These are phyloP conservation scores for Prinsepia uniflora DNA, from an alignment of 306 rosid species.

Conservation along the genomic window DNA sequence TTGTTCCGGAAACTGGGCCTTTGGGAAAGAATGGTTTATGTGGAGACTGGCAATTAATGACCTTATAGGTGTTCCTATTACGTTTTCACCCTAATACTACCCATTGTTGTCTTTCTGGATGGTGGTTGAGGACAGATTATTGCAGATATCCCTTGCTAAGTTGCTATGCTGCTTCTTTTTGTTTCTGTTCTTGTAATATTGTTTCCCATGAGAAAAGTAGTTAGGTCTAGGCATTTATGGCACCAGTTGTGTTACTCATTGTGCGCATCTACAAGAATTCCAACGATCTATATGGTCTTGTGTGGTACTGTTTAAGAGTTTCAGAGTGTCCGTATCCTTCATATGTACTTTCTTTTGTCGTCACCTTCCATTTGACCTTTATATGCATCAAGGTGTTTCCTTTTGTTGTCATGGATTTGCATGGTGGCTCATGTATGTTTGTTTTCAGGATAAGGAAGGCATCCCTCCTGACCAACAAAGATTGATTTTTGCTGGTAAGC, in stretches of 20 bases:
- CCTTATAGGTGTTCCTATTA: not conserved
- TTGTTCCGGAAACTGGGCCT: not conserved
- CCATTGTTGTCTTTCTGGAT: not conserved
- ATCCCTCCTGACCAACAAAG: conserved; percentile 97
- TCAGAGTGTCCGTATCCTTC: not conserved
- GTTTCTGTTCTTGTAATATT: not conserved
- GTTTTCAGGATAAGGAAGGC: conserved; percentile 90
- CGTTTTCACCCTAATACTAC: not conserved
- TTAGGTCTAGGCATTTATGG: not conserved
- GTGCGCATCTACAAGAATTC: not conserved
- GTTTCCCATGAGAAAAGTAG: not conserved
- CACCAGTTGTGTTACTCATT: not conserved
- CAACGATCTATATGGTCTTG: not conserved
- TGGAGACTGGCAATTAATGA: not conserved
- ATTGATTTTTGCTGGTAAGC: conserved; percentile 96
- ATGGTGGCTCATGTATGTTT: not conserved
- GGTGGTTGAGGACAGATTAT: not conserved
- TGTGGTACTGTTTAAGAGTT: too few species aligned
- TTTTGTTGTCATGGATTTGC: not conserved
- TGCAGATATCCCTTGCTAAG: not conserved
- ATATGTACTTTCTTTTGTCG: not conserved
- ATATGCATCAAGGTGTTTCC: not conserved
- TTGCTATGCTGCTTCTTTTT: not conserved
- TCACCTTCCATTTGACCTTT: not conserved
- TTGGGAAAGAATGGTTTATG: not conserved